Base-by-base conservation (phyloP, 75 land plant species). In the Picea sitchensis region DNA sequence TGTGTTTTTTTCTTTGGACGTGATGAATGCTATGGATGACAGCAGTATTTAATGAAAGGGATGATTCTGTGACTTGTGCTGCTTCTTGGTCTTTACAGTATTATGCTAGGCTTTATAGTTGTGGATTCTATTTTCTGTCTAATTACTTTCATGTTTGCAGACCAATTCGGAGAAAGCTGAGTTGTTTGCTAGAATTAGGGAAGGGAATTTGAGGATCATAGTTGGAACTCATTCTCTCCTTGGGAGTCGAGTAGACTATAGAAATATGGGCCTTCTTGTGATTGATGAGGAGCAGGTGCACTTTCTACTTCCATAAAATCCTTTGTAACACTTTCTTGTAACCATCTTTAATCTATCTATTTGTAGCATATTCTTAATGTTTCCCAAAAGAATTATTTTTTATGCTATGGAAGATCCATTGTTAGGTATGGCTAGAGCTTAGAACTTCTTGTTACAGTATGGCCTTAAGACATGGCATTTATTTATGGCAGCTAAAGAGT, bases 181-280 rank as follows among this genome's bases (percentile, higher is more conserved):
- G 79, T 74, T 89, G 59, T 76, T 89, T 41, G 76, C 79, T 12
- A 90, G 93, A 86, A 98, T 98, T 65, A 89, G 89, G 68, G 73
- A 81, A 75, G 99, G 99, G 5, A 30, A 79, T 30, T 54, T 98
- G 76, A 82, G 90, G 65, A 95, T 98, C 38, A 88, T 89, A 79
- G 96, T 98, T 75, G 99, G 99, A 23, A 98, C 99, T 65, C 99
- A 98, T 80, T 83, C 98, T 4, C 95, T 98, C 69, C 92, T 98
- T 77, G 96, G 96, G 34, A 84, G 76, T 80, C 92, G 91, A 44
- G 91, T 98, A 78, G 91, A 84, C 20, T 98, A 98, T 73, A 92
- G 80, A 18, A 98, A 92, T 83, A 87, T 98, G 64, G 99, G 99
- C 38, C 92, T 98, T 58, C 88, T 95, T 78, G 92, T 98, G 17